These are phyloP conservation scores for Singerocomus rubriflavus DNA, from an alignment of 1,284 basidiomycete genomes.

Conservation along the genomic window DNA sequence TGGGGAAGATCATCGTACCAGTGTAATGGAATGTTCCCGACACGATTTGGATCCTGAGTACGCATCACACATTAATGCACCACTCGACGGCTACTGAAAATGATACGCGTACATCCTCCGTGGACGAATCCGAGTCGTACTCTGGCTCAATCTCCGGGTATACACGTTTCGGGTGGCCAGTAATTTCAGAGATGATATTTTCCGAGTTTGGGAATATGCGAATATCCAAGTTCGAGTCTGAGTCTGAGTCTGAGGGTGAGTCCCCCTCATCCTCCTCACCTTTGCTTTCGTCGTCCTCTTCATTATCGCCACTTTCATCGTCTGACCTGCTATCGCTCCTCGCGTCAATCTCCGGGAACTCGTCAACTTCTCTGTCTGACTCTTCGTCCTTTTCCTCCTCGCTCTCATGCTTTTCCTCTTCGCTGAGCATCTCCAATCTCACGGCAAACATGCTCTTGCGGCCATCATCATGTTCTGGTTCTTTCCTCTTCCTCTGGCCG, in stretches of 20 bases:
- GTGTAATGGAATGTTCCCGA: slow-evolving; percentile 94
- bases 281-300: slow-evolving; percentile 16
- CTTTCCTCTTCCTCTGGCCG: slow-evolving; percentile 53
- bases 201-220: slow-evolving; percentile 63
- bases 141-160: slow-evolving; percentile 95
- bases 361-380: slow-evolving; percentile 44
- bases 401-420: slow-evolving; percentile 57
- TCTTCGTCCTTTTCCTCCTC: slow-evolving; percentile 39
- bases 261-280: slow-evolving; percentile 34
- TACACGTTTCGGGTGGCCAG: slow-evolving; percentile 84
- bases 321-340: slow-evolving; percentile 43
- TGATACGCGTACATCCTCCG: slow-evolving; percentile 78
- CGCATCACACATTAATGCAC: slow-evolving; percentile 9
- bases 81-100: neutral
- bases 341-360: slow-evolving; percentile 34
- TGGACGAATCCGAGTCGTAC: slow-evolving; percentile 96
- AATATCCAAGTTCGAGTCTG: slow-evolving; percentile 35
- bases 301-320: slow-evolving; percentile 38
- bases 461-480: slow-evolving; percentile 35
- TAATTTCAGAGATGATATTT: slow-evolving; percentile 74
- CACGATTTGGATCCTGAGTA: slow-evolving; percentile 81
- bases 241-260: slow-evolving; percentile 24
- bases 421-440: slow-evolving; percentile 65
- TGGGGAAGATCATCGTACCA: slow-evolving; percentile 99
- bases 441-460: slow-evolving; percentile 37